Evolutionary conservation across 2,329 filamentous ascomycete species (phyloP), one percentile per base, ranked within the genome.

Genomic region (Arthrobotrys sphaeroides): DNA sequence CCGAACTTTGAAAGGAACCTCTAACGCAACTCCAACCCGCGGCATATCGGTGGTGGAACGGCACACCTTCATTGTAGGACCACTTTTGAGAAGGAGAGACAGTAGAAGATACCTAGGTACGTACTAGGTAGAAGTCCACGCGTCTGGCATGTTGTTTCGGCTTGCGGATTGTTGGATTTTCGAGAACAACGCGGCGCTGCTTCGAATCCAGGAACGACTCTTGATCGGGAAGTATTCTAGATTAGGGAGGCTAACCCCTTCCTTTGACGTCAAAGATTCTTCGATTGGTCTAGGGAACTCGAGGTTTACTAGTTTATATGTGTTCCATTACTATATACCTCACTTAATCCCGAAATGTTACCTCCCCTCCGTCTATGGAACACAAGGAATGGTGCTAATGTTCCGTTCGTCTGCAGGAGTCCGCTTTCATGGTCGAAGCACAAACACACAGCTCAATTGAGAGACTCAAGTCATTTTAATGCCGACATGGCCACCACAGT

Each of bases 331-430:
- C n/a, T 16, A 60, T 73, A 49, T 61, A 33, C 40, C 60, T 42
- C 40, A 49, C 10, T 51, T 43, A 22, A 53, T 18, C 24, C 33
- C 20, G 45, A 55, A 33, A 42, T 40, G 22, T 53, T 42, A 49
- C 31, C n/a, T 67, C 24, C 49, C 9, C 36, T 53, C 45, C 53
- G 59, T 10, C 28, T 51, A 33, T 60, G 53, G 70, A 40, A 38
- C 45, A 74, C 70, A 68, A 73, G 31, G 62, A 68, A 75, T 75
- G 69, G 47, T 60, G 28, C 40, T 36, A 69, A 24, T 9, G 64
- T 75, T 69, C 33, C 64, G 33, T 38, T 62, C 22, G 57, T 18
- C 55, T 69, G 64, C 72, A 51, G 28, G 57, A 33, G 18, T 45
- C 72, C 72, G 72, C 43, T 65, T 69, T 69, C 72, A 60, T 59